Evolutionary conservation across 495 filamentous ascomycete genomes (phyloP).

Genomic region (Xylaria venustula): DNA sequence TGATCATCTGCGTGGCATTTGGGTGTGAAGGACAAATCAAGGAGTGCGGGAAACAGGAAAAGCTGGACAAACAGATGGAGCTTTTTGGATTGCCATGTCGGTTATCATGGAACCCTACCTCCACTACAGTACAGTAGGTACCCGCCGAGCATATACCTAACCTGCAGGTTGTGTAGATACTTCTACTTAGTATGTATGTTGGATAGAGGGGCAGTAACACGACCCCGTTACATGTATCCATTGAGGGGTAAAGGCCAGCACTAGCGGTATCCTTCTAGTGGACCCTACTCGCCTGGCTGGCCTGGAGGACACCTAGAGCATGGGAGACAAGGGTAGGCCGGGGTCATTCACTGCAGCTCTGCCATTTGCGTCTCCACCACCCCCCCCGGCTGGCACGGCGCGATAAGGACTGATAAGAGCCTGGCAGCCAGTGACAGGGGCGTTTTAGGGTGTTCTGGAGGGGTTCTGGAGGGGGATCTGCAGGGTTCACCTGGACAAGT

Average conservation of each 20-base stretch:
- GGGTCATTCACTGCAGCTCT: neutral
- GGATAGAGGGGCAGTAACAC: too few species aligned
- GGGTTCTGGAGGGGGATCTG: neutral
- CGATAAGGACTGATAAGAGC: constrained; percentile 9
- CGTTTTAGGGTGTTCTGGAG: neutral
- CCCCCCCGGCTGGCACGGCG: neutral
- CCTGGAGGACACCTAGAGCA: too few species aligned
- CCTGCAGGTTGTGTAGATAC: too few species aligned
- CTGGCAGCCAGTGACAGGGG: neutral
- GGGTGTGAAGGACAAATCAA: neutral
- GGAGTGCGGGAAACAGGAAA: neutral
- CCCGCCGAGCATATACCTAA: too few species aligned
- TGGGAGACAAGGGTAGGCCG: too few species aligned
- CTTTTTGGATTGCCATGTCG: neutral
- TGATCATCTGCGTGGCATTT: neutral
- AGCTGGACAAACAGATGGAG: neutral
- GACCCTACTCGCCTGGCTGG: too few species aligned
- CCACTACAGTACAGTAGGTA: too few species aligned
- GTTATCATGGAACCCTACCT: neutral
- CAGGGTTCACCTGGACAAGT: constrained; percentile 16
- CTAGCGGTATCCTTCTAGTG: too few species aligned
- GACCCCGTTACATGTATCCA: too few species aligned
- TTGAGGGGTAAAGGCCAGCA: constrained; percentile 8
- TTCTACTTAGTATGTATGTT: too few species aligned
- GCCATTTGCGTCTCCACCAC: neutral